Conservation (phyloP, 2,329 filamentous ascomycete species). For the Cercospora sp. region DNA sequence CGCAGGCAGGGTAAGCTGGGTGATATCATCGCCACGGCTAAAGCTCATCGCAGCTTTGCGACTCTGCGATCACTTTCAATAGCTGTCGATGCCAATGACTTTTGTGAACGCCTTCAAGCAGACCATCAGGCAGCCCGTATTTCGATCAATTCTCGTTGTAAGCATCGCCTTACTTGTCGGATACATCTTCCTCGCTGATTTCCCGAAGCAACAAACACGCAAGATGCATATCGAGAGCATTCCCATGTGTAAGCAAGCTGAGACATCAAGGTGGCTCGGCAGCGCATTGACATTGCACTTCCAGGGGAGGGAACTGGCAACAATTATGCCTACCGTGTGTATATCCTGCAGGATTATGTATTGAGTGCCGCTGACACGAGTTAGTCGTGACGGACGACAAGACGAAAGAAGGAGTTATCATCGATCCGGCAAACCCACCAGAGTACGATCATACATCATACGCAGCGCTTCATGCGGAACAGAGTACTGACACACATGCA, state of each 20-base stretch:
- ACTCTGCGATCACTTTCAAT: not conserved
- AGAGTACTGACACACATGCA: constrained; percentile 33
- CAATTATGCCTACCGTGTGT: constrained; percentile 72
- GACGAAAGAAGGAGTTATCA: constrained; percentile 58
- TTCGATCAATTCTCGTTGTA: constrained; percentile 25
- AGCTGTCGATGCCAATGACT: constrained; percentile 6
- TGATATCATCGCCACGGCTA: constrained; percentile 11
- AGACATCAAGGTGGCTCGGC: constrained; percentile 33
- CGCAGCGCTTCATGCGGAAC: not conserved
- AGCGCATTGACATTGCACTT: constrained; percentile 15
- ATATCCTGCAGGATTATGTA: not conserved
- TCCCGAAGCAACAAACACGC: constrained; percentile 26
- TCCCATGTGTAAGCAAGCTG: constrained; percentile 71
- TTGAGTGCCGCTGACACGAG: not conserved
- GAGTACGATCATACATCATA: constrained; percentile 57
- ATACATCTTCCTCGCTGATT: constrained; percentile 29
- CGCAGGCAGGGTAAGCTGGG: not conserved
- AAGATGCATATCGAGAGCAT: constrained; percentile 84
- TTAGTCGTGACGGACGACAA: constrained; percentile 51
- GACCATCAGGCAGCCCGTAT: constrained; percentile 3
- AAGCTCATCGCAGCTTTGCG: not conserved
- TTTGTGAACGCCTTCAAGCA: constrained; percentile 4
- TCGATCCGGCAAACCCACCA: constrained; percentile 75
- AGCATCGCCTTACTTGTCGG: constrained; percentile 24
- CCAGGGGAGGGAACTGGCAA: constrained; percentile 73